Evolutionary conservation across 2,329 filamentous ascomycete species (phyloP).

Genomic region (Fusarium paranaense): DNA sequence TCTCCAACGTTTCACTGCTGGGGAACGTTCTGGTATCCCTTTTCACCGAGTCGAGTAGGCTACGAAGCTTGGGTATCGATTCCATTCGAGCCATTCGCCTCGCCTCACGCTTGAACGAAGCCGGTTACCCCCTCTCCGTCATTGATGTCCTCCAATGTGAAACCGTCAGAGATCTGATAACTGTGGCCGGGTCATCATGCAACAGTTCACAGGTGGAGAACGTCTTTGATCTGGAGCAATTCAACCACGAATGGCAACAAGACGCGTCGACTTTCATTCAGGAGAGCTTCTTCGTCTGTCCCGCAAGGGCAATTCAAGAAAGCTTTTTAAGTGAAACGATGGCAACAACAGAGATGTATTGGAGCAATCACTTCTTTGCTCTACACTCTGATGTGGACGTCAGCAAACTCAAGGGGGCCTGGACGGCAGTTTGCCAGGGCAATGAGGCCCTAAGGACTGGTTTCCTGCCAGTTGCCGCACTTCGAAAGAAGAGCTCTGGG

Average conservation of each 20-base stretch:
- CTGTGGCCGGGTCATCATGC: neutral
- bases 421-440: neutral
- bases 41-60: slow-evolving; percentile 1
- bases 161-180: neutral
- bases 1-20: neutral
- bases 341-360: slow-evolving; percentile 4
- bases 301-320: slow-evolving; percentile 1
- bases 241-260: slow-evolving; percentile 2
- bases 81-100: slow-evolving; percentile 12
- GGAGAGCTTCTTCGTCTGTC: slow-evolving; percentile 8
- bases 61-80: slow-evolving; percentile 4
- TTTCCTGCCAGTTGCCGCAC: slow-evolving; percentile 1
- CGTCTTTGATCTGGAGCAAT: neutral
- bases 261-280: neutral
- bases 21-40: neutral
- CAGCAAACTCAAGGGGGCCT: neutral
- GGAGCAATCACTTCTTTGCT: slow-evolving; percentile 1
- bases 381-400: slow-evolving; percentile 1
- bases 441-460: slow-evolving; percentile 1
- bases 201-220: neutral
- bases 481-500: neutral
- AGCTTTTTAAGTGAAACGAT: slow-evolving; percentile 3
- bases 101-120: slow-evolving; percentile 4
- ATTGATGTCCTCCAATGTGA: slow-evolving; percentile 12
- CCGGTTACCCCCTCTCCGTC: slow-evolving; percentile 1